These are phyloP conservation scores for Hypoxylon intermedium DNA, from an alignment of 495 filamentous ascomycete species.

Conservation along the genomic window DNA sequence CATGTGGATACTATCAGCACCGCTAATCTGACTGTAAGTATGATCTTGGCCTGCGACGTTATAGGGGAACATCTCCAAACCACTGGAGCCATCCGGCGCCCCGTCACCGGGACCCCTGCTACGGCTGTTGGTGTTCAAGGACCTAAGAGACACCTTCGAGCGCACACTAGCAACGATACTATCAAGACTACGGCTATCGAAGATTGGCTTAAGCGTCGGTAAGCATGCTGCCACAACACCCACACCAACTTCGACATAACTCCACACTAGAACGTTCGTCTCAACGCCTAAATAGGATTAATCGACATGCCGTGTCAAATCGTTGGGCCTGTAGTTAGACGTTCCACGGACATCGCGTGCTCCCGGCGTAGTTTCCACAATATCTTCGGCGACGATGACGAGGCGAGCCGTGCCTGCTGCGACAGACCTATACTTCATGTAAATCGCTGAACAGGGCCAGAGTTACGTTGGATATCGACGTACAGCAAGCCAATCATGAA, in stretches of 20 bases:
- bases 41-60: too few species aligned
- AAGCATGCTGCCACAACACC: conserved; percentile 19
- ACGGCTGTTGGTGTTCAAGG: too few species aligned
- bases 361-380: conserved; percentile 15
- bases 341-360: conserved; percentile 8
- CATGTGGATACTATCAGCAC: too few species aligned
- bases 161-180: too few species aligned
- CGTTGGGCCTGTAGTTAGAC: not conserved
- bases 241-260: conserved; percentile 18
- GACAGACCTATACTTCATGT: conserved; percentile 1
- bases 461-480: too few species aligned
- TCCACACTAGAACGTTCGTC: conserved; percentile 19
- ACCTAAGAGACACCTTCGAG: too few species aligned
- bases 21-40: too few species aligned
- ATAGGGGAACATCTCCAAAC: too few species aligned
- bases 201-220: conserved; percentile 12
- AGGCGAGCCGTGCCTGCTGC: conserved; percentile 18
- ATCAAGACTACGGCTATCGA: conserved; percentile 4
- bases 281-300: conserved; percentile 3
- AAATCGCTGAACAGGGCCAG: not conserved
- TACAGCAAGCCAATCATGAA: too few species aligned
- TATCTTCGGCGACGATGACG: conserved; percentile 16
- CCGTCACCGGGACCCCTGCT: too few species aligned
- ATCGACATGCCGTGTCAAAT: not conserved
- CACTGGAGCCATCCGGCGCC: too few species aligned